Conservation (phyloP, 208 protist genomes). For the Leishmania aethiopica region DNA sequence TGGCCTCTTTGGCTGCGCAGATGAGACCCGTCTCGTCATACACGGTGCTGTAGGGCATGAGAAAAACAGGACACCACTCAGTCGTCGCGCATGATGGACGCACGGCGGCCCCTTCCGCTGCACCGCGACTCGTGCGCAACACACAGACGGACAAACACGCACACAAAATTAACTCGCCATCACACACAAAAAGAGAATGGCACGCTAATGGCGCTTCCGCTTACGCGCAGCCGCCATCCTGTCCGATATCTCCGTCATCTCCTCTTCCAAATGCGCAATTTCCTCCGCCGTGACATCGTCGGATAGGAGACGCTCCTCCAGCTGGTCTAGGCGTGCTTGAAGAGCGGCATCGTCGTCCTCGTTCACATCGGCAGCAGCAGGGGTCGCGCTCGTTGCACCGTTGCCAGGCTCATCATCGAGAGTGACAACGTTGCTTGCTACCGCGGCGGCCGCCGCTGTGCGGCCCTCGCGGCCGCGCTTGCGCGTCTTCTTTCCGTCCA, state of each 20-base stretch:
- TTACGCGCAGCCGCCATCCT: conserved; percentile 31
- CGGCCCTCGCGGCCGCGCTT: conserved; percentile 81
- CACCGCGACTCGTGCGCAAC: not conserved
- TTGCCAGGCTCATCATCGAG: not conserved
- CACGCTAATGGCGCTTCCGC: conserved; percentile 17
- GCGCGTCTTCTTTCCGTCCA: conserved; percentile 54
- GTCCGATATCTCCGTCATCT: conserved; percentile 73
- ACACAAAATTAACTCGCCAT: not conserved
- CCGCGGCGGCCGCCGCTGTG: conserved; percentile 27
- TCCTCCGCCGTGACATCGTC: conserved; percentile 81
- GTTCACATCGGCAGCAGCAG: not conserved
- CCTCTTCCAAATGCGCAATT: conserved; percentile 67
- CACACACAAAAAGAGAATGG: not conserved
- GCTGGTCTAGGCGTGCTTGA: conserved; percentile 56
- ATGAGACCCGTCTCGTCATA: not conserved
- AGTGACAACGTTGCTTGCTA: not conserved
- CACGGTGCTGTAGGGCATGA: not conserved
- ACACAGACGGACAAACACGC: not conserved
- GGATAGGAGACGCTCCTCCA: conserved; percentile 68
- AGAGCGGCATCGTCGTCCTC: conserved; percentile 36
- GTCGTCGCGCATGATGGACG: not conserved
- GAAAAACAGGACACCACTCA: not conserved
- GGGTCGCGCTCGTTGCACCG: not conserved
- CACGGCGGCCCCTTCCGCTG: not conserved
- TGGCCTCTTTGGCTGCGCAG: not conserved